Evolutionary conservation across 2,329 filamentous ascomycete genomes (phyloP).

Genomic region (Exophiala aquamarina): DNA sequence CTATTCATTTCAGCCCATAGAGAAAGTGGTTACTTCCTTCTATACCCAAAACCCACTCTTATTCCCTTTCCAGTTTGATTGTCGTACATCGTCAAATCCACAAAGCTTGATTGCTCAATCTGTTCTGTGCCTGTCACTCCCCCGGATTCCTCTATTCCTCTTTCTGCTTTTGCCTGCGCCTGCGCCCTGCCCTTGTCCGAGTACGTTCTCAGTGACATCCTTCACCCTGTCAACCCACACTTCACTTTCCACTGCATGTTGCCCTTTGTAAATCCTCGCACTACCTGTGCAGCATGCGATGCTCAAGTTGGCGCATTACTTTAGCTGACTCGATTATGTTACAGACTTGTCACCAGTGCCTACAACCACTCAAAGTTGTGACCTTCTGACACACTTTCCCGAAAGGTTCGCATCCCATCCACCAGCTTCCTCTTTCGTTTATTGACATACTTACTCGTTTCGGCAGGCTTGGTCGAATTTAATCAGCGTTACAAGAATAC

Average conservation of each 20-base stretch:
- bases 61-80: slow-evolving; percentile 23
- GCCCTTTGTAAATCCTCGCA: slow-evolving; percentile 1
- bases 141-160: slow-evolving; percentile 17
- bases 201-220: slow-evolving; percentile 15
- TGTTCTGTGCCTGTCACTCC: slow-evolving; percentile 16
- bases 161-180: slow-evolving; percentile 3
- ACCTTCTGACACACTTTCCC: slow-evolving; percentile 1
- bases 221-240: not conserved
- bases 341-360: not conserved
- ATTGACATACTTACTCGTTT: slow-evolving; percentile 28
- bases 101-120: slow-evolving; percentile 23
- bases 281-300: slow-evolving; percentile 3
- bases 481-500: slow-evolving; percentile 30
- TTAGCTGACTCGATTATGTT: slow-evolving; percentile 11
- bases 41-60: slow-evolving; percentile 25
- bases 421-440: slow-evolving; percentile 24
- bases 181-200: slow-evolving; percentile 9
- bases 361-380: not conserved
- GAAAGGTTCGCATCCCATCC: slow-evolving; percentile 18
- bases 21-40: slow-evolving; percentile 25
- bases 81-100: slow-evolving; percentile 24
- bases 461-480: slow-evolving; percentile 19
- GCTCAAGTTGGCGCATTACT: not conserved
- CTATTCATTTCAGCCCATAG: slow-evolving; percentile 19
- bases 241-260: not conserved